phyloP scores from a whole-genome alignment of 2,329 filamentous ascomycete genomes.

The Penicillium sp. region DNA sequence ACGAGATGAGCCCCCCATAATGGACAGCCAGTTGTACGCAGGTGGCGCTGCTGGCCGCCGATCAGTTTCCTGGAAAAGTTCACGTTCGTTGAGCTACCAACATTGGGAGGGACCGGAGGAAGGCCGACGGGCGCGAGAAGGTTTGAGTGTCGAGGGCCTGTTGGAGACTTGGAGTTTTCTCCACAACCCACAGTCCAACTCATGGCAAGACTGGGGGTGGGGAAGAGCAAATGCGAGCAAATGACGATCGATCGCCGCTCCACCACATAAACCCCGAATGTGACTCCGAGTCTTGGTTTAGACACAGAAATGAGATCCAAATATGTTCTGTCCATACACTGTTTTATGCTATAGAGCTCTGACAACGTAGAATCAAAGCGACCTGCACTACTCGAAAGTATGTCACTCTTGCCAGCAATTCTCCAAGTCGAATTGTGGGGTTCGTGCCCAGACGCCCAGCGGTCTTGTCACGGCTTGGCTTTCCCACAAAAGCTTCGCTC shows the following conservation, averaged over 20 bases:
- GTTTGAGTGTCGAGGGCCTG: not conserved
- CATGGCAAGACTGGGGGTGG: not conserved
- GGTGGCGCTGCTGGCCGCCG: not conserved
- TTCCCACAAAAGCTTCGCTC: slow-evolving; percentile 14
- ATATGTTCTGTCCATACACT: not conserved
- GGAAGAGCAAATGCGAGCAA: not conserved
- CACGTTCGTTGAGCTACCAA: not conserved
- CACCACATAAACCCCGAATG: not conserved
- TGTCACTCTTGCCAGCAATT: not conserved
- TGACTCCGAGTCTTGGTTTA: not conserved
- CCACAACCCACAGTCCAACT: not conserved
- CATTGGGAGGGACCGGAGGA: not conserved
- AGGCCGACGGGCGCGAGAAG: not conserved
- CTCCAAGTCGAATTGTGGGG: not conserved
- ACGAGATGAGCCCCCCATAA: not conserved
- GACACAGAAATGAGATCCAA: not conserved
- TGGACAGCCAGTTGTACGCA: not conserved
- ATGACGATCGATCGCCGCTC: not conserved
- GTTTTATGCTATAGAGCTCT: not conserved
- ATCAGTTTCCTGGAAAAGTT: not conserved
- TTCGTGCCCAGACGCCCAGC: slow-evolving; percentile 10
- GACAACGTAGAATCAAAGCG: too few relatives aligned
- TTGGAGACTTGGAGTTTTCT: not conserved
- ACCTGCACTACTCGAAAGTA: too few relatives aligned
- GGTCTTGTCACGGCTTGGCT: slow-evolving; percentile 18